These are phyloP conservation scores for Chalciporus piperatus DNA, from an alignment of 768 basidiomycete species.

Conservation along the genomic window DNA sequence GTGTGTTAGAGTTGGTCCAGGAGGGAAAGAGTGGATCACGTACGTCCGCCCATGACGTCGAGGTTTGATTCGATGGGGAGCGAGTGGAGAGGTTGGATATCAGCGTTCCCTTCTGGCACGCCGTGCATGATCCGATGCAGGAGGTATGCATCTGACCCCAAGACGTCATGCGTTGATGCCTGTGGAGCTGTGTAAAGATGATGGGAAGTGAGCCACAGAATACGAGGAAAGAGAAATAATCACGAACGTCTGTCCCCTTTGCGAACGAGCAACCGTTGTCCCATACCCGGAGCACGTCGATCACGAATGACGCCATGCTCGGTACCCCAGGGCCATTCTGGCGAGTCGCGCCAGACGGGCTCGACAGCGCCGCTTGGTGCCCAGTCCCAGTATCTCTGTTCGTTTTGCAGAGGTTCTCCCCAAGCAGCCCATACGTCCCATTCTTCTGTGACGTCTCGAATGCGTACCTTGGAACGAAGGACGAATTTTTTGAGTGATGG, in stretches of 20 bases:
- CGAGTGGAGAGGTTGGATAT: constrained; percentile 73
- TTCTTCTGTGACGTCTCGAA: constrained; percentile 73
- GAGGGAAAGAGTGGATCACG: constrained; percentile 29
- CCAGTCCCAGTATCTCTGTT: constrained; percentile 48
- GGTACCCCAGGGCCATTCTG: constrained; percentile 59
- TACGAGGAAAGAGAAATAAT: neutral
- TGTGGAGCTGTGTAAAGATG: constrained; percentile 45
- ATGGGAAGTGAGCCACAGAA: constrained; percentile 1
- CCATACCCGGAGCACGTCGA: constrained; percentile 75
- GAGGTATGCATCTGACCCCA: constrained; percentile 56
- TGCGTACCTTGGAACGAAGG: constrained; percentile 84
- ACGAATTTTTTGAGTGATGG: constrained; percentile 80
- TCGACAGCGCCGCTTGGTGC: constrained; percentile 77
- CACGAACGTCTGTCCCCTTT: constrained; percentile 75
- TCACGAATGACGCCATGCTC: constrained; percentile 55
- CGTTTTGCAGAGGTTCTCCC: constrained; percentile 47
- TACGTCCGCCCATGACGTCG: constrained; percentile 92
- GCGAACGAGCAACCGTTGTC: constrained; percentile 62
- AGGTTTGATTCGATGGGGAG: constrained; percentile 95
- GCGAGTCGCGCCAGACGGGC: constrained; percentile 59
- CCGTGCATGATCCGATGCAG: constrained; percentile 79
- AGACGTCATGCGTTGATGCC: constrained; percentile 53
- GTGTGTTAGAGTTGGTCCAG: neutral
- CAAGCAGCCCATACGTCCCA: constrained; percentile 84
- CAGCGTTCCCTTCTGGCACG: constrained; percentile 81